Evolutionary conservation across 345 rosid genomes (phyloP), one percentile per base, ranked within the genome.

Genomic region (Citrus cavaleriei): DNA sequence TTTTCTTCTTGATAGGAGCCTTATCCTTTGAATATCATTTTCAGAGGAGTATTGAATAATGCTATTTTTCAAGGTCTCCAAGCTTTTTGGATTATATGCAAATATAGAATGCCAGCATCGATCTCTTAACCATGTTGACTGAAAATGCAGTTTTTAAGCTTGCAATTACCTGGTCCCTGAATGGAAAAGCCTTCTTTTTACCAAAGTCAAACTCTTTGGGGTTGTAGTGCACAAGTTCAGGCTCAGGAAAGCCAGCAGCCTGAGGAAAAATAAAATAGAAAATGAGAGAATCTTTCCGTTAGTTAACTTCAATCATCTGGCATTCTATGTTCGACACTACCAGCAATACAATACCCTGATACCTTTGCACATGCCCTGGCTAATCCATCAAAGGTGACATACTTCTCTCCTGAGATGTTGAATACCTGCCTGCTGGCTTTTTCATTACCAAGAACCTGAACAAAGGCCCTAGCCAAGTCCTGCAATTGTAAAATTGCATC

Each of bases 341-440:
- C n/a, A 24, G 68, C n/a, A 60, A 60, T 25, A 14, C 3, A 25
- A 4, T 12, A 40, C 6, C n/a, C 9, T 59, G n/a, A 73, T 81
- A 94, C 99, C 99, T 94, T 96, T 34, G 98, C 99, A 28, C 98
- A 94, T 51, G 99, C 98, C 82, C 75, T 94, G 51, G 99, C 98
- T 79, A 96, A 85, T 67, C 98, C 99, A 75, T 94, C 91, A 72
- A 96, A 94, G 16, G 97, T 93, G 28, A 96, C 97, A 18, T 91
- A 90, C 85, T 90, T 96, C 3, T 96, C 98, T 70, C 99, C 99
- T 0, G 99, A 86, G 77, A 96, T 93, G 91, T 96, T 96, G 79
- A 96, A 91, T 54, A 93, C 92, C 84, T 96, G 89, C 81, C 79
- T 85, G 88, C 92, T 92, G 77, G 98, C 97, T 79, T 96, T 96